phyloP scores from a whole-genome alignment of 2,329 filamentous ascomycete species.

The Diplodia intermedia region DNA sequence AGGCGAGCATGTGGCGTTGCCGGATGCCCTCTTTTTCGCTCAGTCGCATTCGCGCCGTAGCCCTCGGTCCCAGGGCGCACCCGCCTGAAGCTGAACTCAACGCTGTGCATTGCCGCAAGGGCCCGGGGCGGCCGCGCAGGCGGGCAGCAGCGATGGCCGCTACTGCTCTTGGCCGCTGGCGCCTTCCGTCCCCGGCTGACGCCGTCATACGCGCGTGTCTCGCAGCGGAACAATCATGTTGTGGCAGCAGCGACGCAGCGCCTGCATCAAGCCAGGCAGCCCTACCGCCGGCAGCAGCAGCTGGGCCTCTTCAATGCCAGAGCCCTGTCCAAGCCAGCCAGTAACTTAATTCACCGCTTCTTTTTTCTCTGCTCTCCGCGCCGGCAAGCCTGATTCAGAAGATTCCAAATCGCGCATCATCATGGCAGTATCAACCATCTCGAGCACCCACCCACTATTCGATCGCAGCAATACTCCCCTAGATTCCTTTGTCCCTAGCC shows the following conservation, averaged over 20 bases:
- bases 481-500: conserved; percentile 18
- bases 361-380: conserved; percentile 13
- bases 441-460: conserved; percentile 22
- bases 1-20: not conserved
- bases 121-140: conserved; percentile 6
- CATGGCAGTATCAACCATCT: conserved; percentile 31
- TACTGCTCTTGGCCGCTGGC: not conserved
- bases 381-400: conserved; percentile 30
- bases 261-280: conserved; percentile 17
- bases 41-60: conserved; percentile 16
- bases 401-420: conserved; percentile 23
- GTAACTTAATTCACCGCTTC: conserved; percentile 19
- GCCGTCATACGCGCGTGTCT: conserved; percentile 2
- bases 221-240: conserved; percentile 18
- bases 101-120: not conserved
- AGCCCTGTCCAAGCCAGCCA: not conserved
- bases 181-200: not conserved
- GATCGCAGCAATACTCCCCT: conserved; percentile 31
- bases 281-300: conserved; percentile 19
- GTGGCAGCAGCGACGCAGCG: conserved; percentile 28
- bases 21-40: conserved; percentile 1
- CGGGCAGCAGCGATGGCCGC: not conserved
- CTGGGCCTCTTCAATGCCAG: conserved; percentile 8
- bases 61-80: not conserved
- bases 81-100: conserved; percentile 4